Percentiles rank a stretch among this genome's conserved stretches.
Evolutionary conservation across 177 flowering plant species (phyloP).

Genomic region (Vitis hybrid): DNA sequence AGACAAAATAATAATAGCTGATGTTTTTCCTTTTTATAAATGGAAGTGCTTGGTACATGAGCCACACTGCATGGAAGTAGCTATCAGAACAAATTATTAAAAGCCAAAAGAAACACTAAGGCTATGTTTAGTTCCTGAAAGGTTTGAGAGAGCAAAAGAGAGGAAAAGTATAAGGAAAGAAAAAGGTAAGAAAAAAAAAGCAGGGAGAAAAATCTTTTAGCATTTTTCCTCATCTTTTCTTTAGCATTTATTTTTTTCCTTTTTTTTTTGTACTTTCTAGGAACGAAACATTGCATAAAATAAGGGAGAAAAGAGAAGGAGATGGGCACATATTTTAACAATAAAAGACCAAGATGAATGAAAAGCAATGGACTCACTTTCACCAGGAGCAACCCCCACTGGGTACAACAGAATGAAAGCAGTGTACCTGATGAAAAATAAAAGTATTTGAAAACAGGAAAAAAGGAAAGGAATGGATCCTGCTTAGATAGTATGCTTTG

Average conservation of each 20-base stretch:
- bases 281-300: too few species aligned
- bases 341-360: neutral
- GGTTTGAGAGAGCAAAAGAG: too few species aligned
- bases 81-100: neutral
- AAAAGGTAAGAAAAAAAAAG: neutral
- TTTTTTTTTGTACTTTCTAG: too few species aligned
- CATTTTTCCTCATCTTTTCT: too few species aligned
- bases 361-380: slow-evolving; percentile 57
- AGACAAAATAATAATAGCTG: slow-evolving; percentile 63
- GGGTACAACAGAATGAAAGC: slow-evolving; percentile 84
- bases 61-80: slow-evolving; percentile 59
- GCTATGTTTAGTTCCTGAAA: too few species aligned
- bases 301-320: neutral
- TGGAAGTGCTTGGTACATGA: slow-evolving; percentile 88
- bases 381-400: slow-evolving; percentile 67
- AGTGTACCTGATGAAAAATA: slow-evolving; percentile 61
- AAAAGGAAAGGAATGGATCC: neutral
- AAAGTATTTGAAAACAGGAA: neutral
- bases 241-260: too few species aligned
- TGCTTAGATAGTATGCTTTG: neutral
- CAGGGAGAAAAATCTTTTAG: neutral
- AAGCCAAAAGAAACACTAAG: neutral
- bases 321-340: neutral
- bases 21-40: slow-evolving; percentile 59
- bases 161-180: neutral